A percentile compares a stretch with the other conserved stretches of the same genome.
Conservation (phyloP, 2,329 filamentous ascomycete species). For the Beauveria rudraprayagi region DNA sequence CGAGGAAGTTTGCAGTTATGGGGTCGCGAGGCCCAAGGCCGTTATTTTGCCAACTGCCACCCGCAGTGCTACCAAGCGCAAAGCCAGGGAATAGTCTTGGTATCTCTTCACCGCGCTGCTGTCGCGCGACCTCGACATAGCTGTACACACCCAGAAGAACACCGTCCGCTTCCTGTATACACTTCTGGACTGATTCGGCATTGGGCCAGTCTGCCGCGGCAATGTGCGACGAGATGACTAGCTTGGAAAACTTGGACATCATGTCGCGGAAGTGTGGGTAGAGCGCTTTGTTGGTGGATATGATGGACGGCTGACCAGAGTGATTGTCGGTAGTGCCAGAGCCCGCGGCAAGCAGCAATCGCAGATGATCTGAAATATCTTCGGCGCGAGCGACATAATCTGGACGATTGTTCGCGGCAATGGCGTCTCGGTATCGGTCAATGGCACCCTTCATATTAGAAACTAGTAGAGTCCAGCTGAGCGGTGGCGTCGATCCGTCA, state of each 20-base stretch:
- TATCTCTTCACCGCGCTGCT: constrained; percentile 88
- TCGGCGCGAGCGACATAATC: constrained; percentile 94
- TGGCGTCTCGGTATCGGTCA: constrained; percentile 83
- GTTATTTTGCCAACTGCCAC: constrained; percentile 83
- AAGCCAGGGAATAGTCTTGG: constrained; percentile 91
- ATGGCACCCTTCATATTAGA: constrained; percentile 90
- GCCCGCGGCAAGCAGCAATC: constrained; percentile 85
- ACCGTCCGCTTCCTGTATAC: constrained; percentile 92
- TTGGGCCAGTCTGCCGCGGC: constrained; percentile 94
- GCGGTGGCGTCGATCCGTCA: constrained; percentile 67
- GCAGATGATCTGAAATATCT: constrained; percentile 93
- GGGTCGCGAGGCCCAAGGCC: constrained; percentile 57
- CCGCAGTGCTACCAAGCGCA: constrained; percentile 72
- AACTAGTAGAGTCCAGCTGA: constrained; percentile 85
- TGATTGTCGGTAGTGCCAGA: constrained; percentile 98
- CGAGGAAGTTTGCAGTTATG: constrained; percentile 74
- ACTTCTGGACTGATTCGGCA: constrained; percentile 89
- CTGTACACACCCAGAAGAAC: constrained; percentile 90
- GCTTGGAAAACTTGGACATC: constrained; percentile 99
- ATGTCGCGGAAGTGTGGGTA: constrained; percentile 98
- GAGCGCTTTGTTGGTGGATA: constrained; percentile 92
- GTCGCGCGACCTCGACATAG: constrained; percentile 90
- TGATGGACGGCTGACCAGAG: constrained; percentile 97
- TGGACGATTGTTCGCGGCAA: constrained; percentile 71
- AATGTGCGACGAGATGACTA: constrained; percentile 96